Percentiles rank a stretch among this genome's conserved stretches.
These are phyloP conservation scores for Neoboletus brunneissimus DNA, from an alignment of 768 basidiomycete genomes.

Conservation along the genomic window DNA sequence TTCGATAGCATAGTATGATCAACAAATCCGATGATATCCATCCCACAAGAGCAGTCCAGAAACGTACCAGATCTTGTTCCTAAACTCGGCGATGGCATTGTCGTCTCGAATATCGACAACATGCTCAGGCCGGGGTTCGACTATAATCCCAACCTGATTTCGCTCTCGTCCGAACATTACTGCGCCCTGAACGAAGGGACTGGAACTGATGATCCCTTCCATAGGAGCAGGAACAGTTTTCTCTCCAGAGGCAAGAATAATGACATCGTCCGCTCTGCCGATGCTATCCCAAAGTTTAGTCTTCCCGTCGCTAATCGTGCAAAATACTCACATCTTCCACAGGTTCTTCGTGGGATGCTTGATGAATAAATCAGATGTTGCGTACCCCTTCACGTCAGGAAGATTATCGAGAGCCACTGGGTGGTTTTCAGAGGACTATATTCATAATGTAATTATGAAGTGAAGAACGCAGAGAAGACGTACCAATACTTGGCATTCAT, in stretches of 20 bases:
- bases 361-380: slow-evolving; percentile 43
- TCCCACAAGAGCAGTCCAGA: too few species aligned
- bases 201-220: slow-evolving; percentile 22
- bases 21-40: background rate
- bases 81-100: slow-evolving; percentile 9
- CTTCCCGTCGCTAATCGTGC: background rate
- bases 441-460: background rate
- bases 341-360: slow-evolving; percentile 42
- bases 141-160: slow-evolving; percentile 29
- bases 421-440: slow-evolving; percentile 3
- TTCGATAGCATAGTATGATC: slow-evolving; percentile 11
- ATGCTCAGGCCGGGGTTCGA: slow-evolving; percentile 25
- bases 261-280: slow-evolving; percentile 37
- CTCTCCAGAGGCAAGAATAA: slow-evolving; percentile 32
- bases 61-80: slow-evolving; percentile 25
- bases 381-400: slow-evolving; percentile 33
- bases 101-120: slow-evolving; percentile 14
- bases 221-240: slow-evolving; percentile 35
- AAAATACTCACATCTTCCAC: slow-evolving; percentile 40
- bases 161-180: slow-evolving; percentile 35
- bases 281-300: slow-evolving; percentile 26
- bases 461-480: background rate
- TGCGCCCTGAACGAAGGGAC: slow-evolving; percentile 20
- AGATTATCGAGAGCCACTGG: slow-evolving; percentile 30
- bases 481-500: slow-evolving; percentile 39